Evolutionary conservation across 2,329 filamentous ascomycete species (phyloP), one percentile per base, ranked within the genome.

Genomic region (Calonectria pauciramosa): DNA sequence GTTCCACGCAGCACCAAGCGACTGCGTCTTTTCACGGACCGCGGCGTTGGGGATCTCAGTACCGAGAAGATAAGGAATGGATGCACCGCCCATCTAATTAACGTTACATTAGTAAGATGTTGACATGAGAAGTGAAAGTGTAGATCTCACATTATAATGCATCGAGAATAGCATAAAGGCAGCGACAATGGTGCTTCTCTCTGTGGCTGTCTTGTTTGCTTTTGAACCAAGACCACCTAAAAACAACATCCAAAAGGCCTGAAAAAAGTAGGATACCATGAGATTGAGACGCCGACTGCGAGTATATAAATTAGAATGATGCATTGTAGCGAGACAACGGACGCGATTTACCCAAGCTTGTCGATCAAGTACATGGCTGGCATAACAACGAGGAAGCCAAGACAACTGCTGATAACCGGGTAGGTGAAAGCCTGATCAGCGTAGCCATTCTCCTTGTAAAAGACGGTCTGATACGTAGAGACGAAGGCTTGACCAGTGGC

Each of bases 401-500:
- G 71, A n/a, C 60, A 67, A n/a, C 59, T 71, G 14, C 36, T 68
- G n/a, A 76, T 69, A 20, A 76, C 47, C 10, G 71, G 71, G 32
- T 76, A 76, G 10, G 71, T 74, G 36, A 76, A 76, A 10, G 68
- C 74, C 11, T 76, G 47, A 16, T 49, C 51, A 2, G 71, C 74
- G 16, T 74, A 76, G 11, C 74, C 74, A 32, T 76, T 76, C 18
- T 71, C n/a, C 59, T 78, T 80, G 60, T 78, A 51, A 54, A 79
- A 80, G 13, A 76, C 73, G 1, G 78, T 80, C 38, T 78, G 77
- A 28, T 80, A 80, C 0, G 77, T 66, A 4, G 78, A 78, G 2
- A 75, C 72, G 38, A 80, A 80, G 3, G 78, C 77, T 59, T 77
- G 67, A 5, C 77, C 77, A 3, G 78, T 79, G 14, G 79, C 68